Percentiles rank a stretch among this genome's conserved stretches.
Conservation (phyloP, 2,329 filamentous ascomycete genomes). For the Penicillium nordicum region DNA sequence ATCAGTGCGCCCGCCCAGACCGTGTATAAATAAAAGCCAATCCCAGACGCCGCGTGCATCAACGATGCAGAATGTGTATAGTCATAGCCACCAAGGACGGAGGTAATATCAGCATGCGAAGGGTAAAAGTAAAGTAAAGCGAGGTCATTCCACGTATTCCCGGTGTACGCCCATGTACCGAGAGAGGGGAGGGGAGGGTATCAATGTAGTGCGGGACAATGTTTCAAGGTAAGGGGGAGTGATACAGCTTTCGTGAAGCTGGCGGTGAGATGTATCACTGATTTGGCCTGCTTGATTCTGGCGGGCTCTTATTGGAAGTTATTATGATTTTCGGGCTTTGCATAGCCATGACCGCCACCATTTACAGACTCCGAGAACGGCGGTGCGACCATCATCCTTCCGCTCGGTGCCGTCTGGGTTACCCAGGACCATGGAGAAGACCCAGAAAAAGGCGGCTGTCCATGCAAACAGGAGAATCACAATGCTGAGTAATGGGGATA, state of each 20-base stretch:
- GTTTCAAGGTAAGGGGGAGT: neutral
- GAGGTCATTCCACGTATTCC: constrained; percentile 13
- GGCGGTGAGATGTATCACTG: neutral
- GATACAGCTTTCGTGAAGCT: neutral
- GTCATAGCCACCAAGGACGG: constrained; percentile 7
- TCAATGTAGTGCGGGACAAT: constrained; percentile 6
- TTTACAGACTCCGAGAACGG: constrained; percentile 55
- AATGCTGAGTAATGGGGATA: constrained; percentile 56
- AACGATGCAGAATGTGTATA: constrained; percentile 10
- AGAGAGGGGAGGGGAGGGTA: neutral
- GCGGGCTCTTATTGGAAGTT: neutral
- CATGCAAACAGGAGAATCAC: constrained; percentile 56
- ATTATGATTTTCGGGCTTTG: constrained; percentile 28
- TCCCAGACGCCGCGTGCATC: constrained; percentile 15
- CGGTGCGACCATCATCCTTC: constrained; percentile 59
- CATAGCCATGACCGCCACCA: constrained; percentile 61
- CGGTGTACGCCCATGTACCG: neutral
- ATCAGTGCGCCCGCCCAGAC: constrained; percentile 8
- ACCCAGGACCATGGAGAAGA: constrained; percentile 59
- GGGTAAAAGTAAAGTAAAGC: constrained; percentile 1
- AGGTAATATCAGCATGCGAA: constrained; percentile 16
- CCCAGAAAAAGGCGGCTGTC: constrained; percentile 61
- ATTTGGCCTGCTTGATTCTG: neutral
- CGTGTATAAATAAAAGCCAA: constrained; percentile 7
- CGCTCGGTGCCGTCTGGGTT: constrained; percentile 60